phyloP scores from a whole-genome alignment of 2,329 filamentous ascomycete species.

The Botrytis hyacinthi region DNA sequence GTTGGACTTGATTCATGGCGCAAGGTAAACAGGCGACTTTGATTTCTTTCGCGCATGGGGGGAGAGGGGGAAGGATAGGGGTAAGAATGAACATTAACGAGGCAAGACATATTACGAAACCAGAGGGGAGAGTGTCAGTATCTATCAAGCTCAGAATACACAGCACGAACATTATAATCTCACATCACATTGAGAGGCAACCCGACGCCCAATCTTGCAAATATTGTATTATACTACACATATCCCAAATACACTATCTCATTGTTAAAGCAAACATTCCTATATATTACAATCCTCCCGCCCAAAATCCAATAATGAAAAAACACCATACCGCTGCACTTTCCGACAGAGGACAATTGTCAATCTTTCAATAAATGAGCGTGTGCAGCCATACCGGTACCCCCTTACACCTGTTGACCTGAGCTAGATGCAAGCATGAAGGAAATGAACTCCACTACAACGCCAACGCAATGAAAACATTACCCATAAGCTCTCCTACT shows the following conservation, averaged over 20 bases:
- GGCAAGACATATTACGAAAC: neutral
- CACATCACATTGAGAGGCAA: neutral
- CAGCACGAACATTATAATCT: neutral
- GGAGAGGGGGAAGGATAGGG: neutral
- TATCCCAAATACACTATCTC: neutral
- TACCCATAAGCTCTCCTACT: neutral
- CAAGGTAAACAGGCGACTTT: neutral
- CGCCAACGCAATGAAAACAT: slow-evolving; percentile 1
- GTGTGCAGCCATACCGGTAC: neutral
- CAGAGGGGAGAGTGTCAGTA: neutral
- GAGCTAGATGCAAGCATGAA: neutral
- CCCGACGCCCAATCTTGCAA: neutral
- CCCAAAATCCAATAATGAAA: neutral
- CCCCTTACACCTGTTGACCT: neutral
- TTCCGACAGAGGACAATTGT: neutral
- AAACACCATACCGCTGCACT: neutral
- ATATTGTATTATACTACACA: neutral
- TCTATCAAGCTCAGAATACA: neutral
- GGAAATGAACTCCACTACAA: neutral
- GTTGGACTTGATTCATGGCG: neutral
- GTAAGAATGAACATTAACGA: neutral
- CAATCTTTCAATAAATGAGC: neutral
- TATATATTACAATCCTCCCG: neutral
- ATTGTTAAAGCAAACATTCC: neutral
- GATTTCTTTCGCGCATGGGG: neutral